Conservation (phyloP, 257 asterid genomes). For the Buddleja alternifolia region DNA sequence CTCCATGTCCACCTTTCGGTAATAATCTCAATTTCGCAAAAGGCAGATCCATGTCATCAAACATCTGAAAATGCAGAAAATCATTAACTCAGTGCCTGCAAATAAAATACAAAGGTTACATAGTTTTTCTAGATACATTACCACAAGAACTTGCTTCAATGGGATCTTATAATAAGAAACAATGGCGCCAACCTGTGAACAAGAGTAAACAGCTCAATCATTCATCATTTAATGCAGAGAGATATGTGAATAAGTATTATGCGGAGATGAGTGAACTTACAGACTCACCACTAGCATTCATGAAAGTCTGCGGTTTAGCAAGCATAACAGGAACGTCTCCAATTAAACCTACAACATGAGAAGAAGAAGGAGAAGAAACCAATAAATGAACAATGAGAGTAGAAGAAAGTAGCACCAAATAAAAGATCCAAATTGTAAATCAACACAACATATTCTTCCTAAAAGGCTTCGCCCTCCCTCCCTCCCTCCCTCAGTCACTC, state of each 20-base stretch:
- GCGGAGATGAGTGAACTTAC: conserved; percentile 69
- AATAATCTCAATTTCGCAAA: conserved; percentile 79
- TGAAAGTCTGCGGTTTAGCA: conserved; percentile 94
- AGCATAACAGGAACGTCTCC: conserved; percentile 90
- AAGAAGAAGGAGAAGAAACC: conserved; percentile 13
- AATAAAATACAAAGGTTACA: conserved; percentile 5
- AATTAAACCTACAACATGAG: conserved; percentile 62
- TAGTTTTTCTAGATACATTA: conserved; percentile 38
- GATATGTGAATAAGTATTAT: conserved; percentile 4
- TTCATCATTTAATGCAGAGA: conserved; percentile 15
- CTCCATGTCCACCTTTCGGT: conserved; percentile 99
- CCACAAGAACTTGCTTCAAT: conserved; percentile 89
- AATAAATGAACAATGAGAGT: no score
- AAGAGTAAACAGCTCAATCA: conserved; percentile 29
- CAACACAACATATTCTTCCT: background rate
- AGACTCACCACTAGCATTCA: conserved; percentile 99
- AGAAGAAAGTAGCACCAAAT: conserved; percentile 8
- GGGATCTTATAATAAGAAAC: conserved; percentile 96
- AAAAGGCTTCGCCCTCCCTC: background rate
- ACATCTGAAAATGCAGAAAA: conserved; percentile 53
- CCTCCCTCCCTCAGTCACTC: background rate
- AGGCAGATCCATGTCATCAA: conserved; percentile 94
- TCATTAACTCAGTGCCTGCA: conserved; percentile 14
- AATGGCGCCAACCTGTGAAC: conserved; percentile 79
- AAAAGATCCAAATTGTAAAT: background rate